phyloP scores from a whole-genome alignment of 768 basidiomycete genomes.

The Phlegmacium glaucopus region DNA sequence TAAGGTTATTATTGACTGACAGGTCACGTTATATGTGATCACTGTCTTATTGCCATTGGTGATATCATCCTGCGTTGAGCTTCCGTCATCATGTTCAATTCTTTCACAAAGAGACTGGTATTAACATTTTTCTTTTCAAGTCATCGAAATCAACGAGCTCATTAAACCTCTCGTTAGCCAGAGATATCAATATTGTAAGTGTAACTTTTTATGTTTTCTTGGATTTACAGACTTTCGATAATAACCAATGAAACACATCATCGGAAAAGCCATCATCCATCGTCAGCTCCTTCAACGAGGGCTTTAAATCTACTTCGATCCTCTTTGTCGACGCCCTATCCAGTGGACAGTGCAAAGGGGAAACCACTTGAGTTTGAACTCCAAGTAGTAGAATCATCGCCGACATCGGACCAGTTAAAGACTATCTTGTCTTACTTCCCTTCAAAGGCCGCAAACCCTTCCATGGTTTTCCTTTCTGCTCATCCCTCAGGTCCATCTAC shows the following conservation, averaged over 20 bases:
- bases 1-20: too few species aligned
- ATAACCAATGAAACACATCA: not conserved
- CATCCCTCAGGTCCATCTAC: conserved; percentile 49
- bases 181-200: conserved; percentile 68
- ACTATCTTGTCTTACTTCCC: conserved; percentile 65
- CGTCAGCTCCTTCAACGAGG: conserved; percentile 60
- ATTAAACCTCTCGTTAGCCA: conserved; percentile 29
- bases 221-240: not conserved
- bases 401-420: conserved; percentile 64
- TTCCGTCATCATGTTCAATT: conserved; percentile 41
- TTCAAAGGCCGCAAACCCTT: conserved; percentile 33
- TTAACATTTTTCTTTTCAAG: conserved; percentile 6
- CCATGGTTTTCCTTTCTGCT: conserved; percentile 53
- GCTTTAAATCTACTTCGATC: conserved; percentile 59
- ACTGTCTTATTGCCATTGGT: too few species aligned
- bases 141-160: not conserved
- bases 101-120: conserved; percentile 34
- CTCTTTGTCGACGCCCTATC: conserved; percentile 60
- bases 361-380: conserved; percentile 67
- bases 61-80: too few species aligned
- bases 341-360: conserved; percentile 40
- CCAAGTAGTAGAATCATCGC: conserved; percentile 64
- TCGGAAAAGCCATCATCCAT: conserved; percentile 63
- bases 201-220: too few species aligned
- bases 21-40: too few species aligned